Evolutionary conservation across 2,329 filamentous ascomycete species (phyloP), one percentile per base, ranked within the genome.

Genomic region (Aaosphaeria pasadenensis): DNA sequence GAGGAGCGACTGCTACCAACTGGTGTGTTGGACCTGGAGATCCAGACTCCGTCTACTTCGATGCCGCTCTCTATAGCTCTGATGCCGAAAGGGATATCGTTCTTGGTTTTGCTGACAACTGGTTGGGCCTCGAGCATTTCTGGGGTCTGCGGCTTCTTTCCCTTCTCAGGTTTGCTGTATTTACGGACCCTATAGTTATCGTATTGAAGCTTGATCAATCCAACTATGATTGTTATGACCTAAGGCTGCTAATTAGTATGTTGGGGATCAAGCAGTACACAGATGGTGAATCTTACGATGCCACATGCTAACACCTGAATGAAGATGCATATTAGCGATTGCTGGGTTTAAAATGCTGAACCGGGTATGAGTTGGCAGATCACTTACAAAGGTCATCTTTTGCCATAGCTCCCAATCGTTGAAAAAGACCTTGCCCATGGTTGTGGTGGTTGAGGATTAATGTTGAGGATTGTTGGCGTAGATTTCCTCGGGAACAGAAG

Each of bases 361-460:
- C 17, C 17, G 17, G 17, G 17, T 24, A 24, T 24, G 17, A 24
- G 17, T 24, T 28, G 13, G 38, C 28, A 29, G 44, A 11, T 30
- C 17, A 78, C 88, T 77, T 75, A 95, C 91, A 74, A 95, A 89
- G 45, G 85, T 88, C 84, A 96, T 85, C 75, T 95, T 85, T 77
- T 94, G 83, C 91, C 91, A 96, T 60, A 94, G 74, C 58, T 81
- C 75, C 91, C 90, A 95, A 43, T 55, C 67, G 17, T 51, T 62
- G 57, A 77, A 78, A 65, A 78, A 77, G 35, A 50, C 51, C 24
- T 66, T 63, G 51, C 57, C 59, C 51, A 66, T 66, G 43, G 52
- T 56, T 38, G 46, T 55, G 56, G 49, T 57, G 45, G 50, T 43
- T 49, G 33, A 36, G 7, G 33, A 9, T 36, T 9, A 36, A 36